Base-by-base conservation (phyloP, 768 basidiomycete genomes). In the Serendipita indica region DNA sequence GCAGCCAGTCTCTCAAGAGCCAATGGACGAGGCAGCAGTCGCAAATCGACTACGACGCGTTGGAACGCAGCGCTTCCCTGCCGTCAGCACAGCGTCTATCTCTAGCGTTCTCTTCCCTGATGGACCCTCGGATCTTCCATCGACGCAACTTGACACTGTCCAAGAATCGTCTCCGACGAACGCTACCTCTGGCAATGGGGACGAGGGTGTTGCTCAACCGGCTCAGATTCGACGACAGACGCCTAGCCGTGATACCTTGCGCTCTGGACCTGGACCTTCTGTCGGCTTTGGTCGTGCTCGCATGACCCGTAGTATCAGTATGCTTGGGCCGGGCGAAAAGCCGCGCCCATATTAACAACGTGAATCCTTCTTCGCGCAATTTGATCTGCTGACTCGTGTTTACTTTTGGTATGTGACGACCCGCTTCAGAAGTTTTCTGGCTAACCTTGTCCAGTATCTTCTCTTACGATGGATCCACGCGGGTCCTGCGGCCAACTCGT, bases 41-140 rank as follows among this genome's bases (percentile, higher is more conserved):
- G 18, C 41, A n/a, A 43, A 43, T n/a, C 18, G 18, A n/a, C 18
- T 43, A 18, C 41, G 41, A 7, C 41, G 41, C 41, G 41, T 43
- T n/a, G 49, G 49, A 13, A 54, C 49, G 7, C 20, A 18, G 20
- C 20, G 30, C 7, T 54, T 54, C 30, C 49, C 49, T 30, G 30
- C 49, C 30, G 30, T 28, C 16, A 27, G 22, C 22, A 54, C 49
- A 7, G 22, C 49, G 1, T 54, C 49, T 28, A 54, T 54, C 10
- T 54, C 49, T n/a, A 54, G 49, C 32, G 49, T 54, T 12, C 49
- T 54, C 32, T 54, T 54, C 22, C 49, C 49, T 5, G 49, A 28
- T 5, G 49, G 49, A n/a, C 41, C 18, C 18, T n/a, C 18, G 16
- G 41, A 43, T n/a, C 5, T 43, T 7, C 41, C 5, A 16, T 27